Conservation (phyloP, 2,329 filamentous ascomycete genomes). For the Verticillium longisporum region DNA sequence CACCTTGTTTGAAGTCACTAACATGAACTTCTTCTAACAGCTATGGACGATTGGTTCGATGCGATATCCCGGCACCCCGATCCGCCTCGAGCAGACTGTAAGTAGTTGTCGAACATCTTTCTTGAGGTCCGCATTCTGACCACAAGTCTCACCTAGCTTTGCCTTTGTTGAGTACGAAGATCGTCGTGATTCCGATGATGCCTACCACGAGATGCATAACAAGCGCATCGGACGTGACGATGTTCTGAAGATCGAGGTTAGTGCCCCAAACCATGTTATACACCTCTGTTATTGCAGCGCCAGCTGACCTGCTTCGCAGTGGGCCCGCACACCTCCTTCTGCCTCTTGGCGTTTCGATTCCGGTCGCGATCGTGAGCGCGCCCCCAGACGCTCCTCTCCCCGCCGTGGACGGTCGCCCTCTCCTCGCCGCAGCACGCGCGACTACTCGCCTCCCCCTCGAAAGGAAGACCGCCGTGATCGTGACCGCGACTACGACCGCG, state of each 20-base stretch:
- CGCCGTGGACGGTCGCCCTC: conserved; percentile 69
- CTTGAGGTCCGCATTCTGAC: neutral
- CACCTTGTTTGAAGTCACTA: neutral
- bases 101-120: conserved; percentile 27
- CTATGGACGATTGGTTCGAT: conserved; percentile 95
- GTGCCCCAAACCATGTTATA: conserved; percentile 15
- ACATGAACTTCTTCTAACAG: conserved; percentile 36
- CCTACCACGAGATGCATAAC: conserved; percentile 99
- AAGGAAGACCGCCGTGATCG: conserved; percentile 84
- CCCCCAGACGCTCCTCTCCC: conserved; percentile 55
- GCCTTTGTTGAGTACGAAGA: conserved; percentile 99
- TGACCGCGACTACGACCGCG: conserved; percentile 72
- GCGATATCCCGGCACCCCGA: conserved; percentile 93
- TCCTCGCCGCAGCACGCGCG: conserved; percentile 68
- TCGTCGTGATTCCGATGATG: conserved; percentile 95
- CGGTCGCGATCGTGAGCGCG: conserved; percentile 68
- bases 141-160: conserved; percentile 49
- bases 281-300: too few relatives aligned
- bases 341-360: conserved; percentile 98
- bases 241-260: conserved; percentile 92
- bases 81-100: conserved; percentile 93
- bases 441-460: conserved; percentile 65
- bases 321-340: conserved; percentile 95
- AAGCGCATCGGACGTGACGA: conserved; percentile 96
- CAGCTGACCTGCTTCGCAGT: conserved; percentile 46